Evolutionary conservation across 768 basidiomycete genomes (phyloP), one percentile per base, ranked within the genome.

Genomic region (Rhizopogon salebrosus): DNA sequence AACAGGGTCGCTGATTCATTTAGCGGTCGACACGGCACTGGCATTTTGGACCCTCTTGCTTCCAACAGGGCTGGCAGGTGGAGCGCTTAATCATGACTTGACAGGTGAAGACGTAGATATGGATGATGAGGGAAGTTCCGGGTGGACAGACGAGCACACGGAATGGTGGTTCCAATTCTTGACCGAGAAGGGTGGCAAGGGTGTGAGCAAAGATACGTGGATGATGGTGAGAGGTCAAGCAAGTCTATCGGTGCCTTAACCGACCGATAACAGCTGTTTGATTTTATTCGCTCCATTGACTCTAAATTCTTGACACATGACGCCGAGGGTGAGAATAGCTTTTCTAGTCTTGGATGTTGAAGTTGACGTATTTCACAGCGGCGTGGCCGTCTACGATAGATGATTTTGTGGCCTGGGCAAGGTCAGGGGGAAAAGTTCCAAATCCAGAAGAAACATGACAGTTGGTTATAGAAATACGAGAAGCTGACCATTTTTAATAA

Each of bases 331-430:
- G 55, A 40, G 46, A 35, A 38, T 50, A 35, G 73, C 62, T 41
- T 40, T 20, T 46, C 22, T 10, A 20, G 18, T 23, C 39, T 48
- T 54, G 39, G 39, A 29, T 42, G 0, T 42, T 18, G 53, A 18
- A 57, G 9, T 26, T 51, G 23, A 59, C 43, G 37, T 52, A 52
- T 56, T 54, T 57, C 34, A 37, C 62, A 90, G 91, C 80, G 42
- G 87, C 92, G 2, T 93, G 91, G 91, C 91, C 91, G 4, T 91
- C 89, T 35, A 79, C 85, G 22, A 87, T 93, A 56, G 91, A 94
- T 60, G 88, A 89, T 48, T 92, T 91, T 60, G 89, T 90, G 14
- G 82, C 78, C 51, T 85, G 76, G 61, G 86, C 82, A 37, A 82
- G 76, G 63, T 22, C 31, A 46, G 31, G 16, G 22, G 45, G 31